phyloP scores from a whole-genome alignment of 2,329 filamentous ascomycete species.

The Mariannaea elegans region DNA sequence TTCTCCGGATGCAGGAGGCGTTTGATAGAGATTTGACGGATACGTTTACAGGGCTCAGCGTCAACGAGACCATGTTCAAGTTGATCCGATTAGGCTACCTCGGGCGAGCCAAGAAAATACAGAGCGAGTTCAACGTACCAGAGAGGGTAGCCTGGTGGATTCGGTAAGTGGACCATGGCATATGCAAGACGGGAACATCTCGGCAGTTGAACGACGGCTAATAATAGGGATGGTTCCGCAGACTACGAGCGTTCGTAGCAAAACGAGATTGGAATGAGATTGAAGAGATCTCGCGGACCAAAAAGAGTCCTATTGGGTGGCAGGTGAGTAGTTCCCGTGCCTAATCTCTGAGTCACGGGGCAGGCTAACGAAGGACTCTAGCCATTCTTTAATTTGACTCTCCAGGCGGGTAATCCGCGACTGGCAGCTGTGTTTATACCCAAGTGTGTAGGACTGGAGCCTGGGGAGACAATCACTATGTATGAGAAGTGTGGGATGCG shows the following conservation, averaged over 20 bases:
- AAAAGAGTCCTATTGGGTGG: slow-evolving; percentile 96
- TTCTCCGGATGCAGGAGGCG: slow-evolving; percentile 86
- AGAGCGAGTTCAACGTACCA: slow-evolving; percentile 90
- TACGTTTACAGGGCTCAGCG: slow-evolving; percentile 81
- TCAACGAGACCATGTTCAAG: slow-evolving; percentile 93
- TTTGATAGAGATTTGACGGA: slow-evolving; percentile 85
- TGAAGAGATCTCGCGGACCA: slow-evolving; percentile 80
- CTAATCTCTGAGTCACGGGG: not conserved
- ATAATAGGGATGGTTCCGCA: slow-evolving; percentile 42
- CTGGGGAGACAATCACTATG: slow-evolving; percentile 82
- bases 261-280: slow-evolving; percentile 93
- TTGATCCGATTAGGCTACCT: slow-evolving; percentile 83
- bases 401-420: slow-evolving; percentile 89
- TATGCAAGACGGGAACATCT: slow-evolving; percentile 16
- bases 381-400: slow-evolving; percentile 90
- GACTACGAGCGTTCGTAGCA: slow-evolving; percentile 86
- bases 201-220: slow-evolving; percentile 23
- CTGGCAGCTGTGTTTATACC: slow-evolving; percentile 85
- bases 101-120: slow-evolving; percentile 86
- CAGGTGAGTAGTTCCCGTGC: slow-evolving; percentile 67
- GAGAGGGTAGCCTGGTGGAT: slow-evolving; percentile 93
- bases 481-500: slow-evolving; percentile 96
- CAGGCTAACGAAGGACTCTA: slow-evolving; percentile 46
- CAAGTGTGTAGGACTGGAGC: slow-evolving; percentile 79
- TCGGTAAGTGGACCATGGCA: slow-evolving; percentile 53